A percentile compares a stretch with the other conserved stretches of the same genome.
phyloP scores from a whole-genome alignment of 768 basidiomycete species.

The Mycena metata region DNA sequence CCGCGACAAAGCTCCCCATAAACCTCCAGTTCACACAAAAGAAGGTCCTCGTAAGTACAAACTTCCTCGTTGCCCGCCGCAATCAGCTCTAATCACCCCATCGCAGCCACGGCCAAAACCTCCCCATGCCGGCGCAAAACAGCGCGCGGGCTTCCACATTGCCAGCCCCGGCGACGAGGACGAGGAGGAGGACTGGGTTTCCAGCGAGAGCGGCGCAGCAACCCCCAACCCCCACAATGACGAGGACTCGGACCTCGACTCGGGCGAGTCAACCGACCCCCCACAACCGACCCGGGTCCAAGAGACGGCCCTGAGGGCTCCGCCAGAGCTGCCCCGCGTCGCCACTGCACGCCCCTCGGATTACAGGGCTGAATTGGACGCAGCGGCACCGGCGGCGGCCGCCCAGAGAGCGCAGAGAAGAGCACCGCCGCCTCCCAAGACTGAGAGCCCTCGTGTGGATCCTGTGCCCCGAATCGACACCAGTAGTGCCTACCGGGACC shows the following conservation, averaged over 20 bases:
- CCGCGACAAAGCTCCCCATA: constrained; percentile 68
- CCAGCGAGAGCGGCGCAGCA: constrained; percentile 81
- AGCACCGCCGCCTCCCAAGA: background rate
- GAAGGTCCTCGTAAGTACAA: constrained; percentile 50
- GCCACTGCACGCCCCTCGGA: constrained; percentile 55
- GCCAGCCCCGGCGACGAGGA: constrained; percentile 60
- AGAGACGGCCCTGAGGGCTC: constrained; percentile 7
- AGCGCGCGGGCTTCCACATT: constrained; percentile 65
- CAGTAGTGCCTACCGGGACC: background rate
- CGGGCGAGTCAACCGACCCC: constrained; percentile 23
- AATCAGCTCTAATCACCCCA: constrained; percentile 19
- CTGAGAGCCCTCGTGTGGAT: background rate
- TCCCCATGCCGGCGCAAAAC: constrained; percentile 55
- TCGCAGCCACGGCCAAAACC: constrained; percentile 41
- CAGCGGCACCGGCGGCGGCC: background rate
- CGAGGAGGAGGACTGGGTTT: constrained; percentile 70
- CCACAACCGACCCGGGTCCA: background rate
- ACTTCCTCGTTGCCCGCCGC: constrained; percentile 28
- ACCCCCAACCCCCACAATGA: constrained; percentile 64
- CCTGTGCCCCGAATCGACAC: background rate
- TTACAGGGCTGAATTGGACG: constrained; percentile 36
- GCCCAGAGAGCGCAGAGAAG: background rate
- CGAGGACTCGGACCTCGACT: constrained; percentile 54
- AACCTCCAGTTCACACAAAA: constrained; percentile 81
- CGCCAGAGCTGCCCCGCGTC: constrained; percentile 47